Base-by-base conservation (phyloP, 495 filamentous ascomycete genomes). In the Hypoxylon subgilvum region DNA sequence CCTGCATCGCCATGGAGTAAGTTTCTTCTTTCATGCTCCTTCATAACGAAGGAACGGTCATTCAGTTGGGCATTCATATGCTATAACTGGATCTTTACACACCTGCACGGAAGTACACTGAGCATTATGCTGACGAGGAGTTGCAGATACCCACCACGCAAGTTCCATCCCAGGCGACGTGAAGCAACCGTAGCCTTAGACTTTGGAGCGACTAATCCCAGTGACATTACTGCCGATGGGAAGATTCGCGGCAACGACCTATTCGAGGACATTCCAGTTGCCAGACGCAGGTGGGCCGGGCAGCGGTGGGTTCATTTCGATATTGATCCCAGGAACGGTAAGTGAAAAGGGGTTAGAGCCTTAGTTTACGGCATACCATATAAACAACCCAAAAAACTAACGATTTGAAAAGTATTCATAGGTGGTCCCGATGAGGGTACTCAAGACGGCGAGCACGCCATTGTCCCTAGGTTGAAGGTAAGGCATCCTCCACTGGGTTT, bases 271-370 rank as follows among this genome's bases (percentile, higher is more conserved):
- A 19, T 68, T 21, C 61, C 57, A 2, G 7, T 2, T 5, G 1
- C 27, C 6, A 36, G 17, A 10, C 43, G 49, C 9, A 50, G 51
- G 14, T 61, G 38, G 34, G 57, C 52, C 14, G 10, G 16, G 31
- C 62, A 59, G 22, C 7, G 28, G 6, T 16, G 57, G 8, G 48
- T 55, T 8, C 65, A 65, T 49, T 65, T 62, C 40, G 61, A 68
- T 27, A 61, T 68, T 19, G 61, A 65, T 31, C 56, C 52, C 0
- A 36, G 12, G 10, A 68, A 62, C n/a, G 50, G 57, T 59, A 34
- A 52, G 61, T 45, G 32, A 31, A 14, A 19, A 36, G 16, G 21
- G 4, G 10, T 10, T 13, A 8, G 6, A 9, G 25, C 12, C 22
- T 13, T 18, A 45, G 27, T 3, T 28, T 13, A 1, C 14, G 2